phyloP scores from a whole-genome alignment of 768 basidiomycete genomes.

The Pisolithus orientalis region DNA sequence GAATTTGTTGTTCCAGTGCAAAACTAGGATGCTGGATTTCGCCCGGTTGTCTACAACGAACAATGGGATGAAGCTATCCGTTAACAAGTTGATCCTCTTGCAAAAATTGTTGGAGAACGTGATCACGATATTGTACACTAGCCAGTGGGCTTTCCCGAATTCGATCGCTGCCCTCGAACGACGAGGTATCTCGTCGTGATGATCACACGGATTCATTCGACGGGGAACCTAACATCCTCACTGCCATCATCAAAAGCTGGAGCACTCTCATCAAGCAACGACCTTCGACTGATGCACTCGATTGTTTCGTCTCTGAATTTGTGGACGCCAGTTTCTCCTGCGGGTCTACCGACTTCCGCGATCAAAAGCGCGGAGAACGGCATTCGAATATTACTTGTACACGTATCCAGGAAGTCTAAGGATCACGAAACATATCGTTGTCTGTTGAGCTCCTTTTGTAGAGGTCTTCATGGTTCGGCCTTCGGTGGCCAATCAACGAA shows the following conservation, averaged over 20 bases:
- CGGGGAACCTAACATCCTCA: conserved; percentile 77
- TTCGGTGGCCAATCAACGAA: conserved; percentile 70
- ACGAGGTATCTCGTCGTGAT: neutral
- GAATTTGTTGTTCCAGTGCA: conserved; percentile 63
- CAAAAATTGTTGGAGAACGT: conserved; percentile 79
- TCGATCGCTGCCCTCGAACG: neutral
- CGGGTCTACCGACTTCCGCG: conserved; percentile 47
- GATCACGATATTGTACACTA: conserved; percentile 69
- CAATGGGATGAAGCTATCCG: conserved; percentile 67
- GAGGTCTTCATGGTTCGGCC: conserved; percentile 52
- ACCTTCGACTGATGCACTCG: conserved; percentile 60
- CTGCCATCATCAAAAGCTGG: conserved; percentile 85
- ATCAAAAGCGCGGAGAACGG: conserved; percentile 88
- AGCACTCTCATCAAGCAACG: conserved; percentile 72
- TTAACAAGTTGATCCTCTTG: conserved; percentile 89
- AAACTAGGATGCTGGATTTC: conserved; percentile 66
- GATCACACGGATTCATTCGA: neutral
- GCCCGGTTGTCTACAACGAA: conserved; percentile 49
- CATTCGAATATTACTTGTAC: conserved; percentile 70
- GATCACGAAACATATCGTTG: neutral
- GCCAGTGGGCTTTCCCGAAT: conserved; percentile 49
- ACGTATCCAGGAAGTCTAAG: conserved; percentile 61
- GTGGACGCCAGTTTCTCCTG: conserved; percentile 78
- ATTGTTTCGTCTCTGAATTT: conserved; percentile 69
- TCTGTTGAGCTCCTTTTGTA: conserved; percentile 21